These are phyloP conservation scores for Solanum bulbocastanum DNA, from an alignment of 257 asterid genomes.

Conservation along the genomic window DNA sequence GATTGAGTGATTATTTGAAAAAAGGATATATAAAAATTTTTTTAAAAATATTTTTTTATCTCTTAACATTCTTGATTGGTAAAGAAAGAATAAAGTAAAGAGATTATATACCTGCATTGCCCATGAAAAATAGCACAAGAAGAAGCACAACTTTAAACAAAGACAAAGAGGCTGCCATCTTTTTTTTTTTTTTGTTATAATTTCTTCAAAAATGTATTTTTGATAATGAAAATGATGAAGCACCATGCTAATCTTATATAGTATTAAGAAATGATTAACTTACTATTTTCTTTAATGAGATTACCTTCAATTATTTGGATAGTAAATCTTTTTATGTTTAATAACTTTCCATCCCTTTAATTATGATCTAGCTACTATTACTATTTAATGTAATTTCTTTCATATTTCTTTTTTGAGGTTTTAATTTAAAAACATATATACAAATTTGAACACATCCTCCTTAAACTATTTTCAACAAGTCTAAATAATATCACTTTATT, in stretches of 20 bases:
- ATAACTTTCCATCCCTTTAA: not conserved
- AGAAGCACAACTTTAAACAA: not conserved
- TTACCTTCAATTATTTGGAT: not conserved
- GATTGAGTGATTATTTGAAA: not conserved
- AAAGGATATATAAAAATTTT: too few species aligned
- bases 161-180: not conserved
- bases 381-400: not conserved
- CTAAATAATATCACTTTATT: too few species aligned
- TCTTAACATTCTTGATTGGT: too few species aligned
- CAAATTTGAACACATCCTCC: not conserved
- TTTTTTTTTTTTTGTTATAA: not conserved
- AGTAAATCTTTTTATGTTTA: not conserved
- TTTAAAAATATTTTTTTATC: not conserved
- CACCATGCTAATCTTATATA: not conserved
- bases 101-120: not conserved
- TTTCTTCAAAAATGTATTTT: not conserved
- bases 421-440: too few species aligned
- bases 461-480: too few species aligned
- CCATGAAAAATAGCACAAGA: not conserved
- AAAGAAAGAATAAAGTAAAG: not conserved
- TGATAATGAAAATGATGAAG: not conserved
- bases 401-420: not conserved
- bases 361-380: not conserved
- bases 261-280: not conserved
- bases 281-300: not conserved